Evolutionary conservation across 1,284 basidiomycete species (phyloP), one percentile per base, ranked within the genome.

Genomic region (Golubevia sp.): DNA sequence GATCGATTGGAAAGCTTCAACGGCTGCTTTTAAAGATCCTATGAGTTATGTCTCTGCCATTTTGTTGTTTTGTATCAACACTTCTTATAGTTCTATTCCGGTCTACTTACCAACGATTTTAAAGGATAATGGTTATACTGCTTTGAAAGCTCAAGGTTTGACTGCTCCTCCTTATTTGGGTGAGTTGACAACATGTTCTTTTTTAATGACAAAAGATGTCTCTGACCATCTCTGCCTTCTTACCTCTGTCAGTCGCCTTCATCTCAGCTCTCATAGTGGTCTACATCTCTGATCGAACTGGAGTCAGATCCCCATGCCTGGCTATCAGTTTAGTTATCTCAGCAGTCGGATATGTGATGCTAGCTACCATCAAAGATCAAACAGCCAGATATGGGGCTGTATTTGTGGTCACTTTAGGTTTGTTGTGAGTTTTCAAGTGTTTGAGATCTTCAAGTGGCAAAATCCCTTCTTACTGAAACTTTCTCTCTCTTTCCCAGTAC

Each of bases 41-140:
- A 58, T 71, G 51, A 62, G 63, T 27, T 77, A 68, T 57, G 63
- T 69, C 50, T 44, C 64, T 1, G 62, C 71, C 2, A 13, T 58
- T 4, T 59, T 74, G 7, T 55, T 75, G 30, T 77, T 76, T 55
- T 67, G 69, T 58, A 70, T 74, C 66, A 77, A 76, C 49, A 68
- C 74, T 21, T 66, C 68, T 3, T 74, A 70, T 50, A 66, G 67
- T n/a, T 58, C 61, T 25, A 62, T 77, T 8, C 70, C 76, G 27
- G 72, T 76, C 55, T 77, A 74, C 65, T 52, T 66, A 2, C 76
- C 76, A 8, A 74, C 73, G 8, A 62, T 77, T 18, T 49, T 77
- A 13, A 30, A 68, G 2, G 61, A 67, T 23, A 67, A 70, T 63
- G 76, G 76, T 0, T 73, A 67, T 56, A 48, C 53, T 20, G 44